Evolutionary conservation across 352 stramenopile species (phyloP).

Genomic region (Pseudoperonospora humuli): DNA sequence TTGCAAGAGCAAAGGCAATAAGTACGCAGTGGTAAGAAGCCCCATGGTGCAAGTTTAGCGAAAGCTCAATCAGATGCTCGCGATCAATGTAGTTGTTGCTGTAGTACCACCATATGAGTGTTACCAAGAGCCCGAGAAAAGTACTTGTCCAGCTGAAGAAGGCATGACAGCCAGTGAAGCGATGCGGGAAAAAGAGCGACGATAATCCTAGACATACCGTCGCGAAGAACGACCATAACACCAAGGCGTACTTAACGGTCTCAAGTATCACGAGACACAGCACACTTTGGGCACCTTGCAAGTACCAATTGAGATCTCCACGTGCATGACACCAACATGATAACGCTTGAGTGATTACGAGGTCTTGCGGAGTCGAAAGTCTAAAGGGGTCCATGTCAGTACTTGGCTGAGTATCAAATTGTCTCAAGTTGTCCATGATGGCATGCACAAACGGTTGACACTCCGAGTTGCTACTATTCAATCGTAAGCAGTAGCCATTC

Average conservation of each 20-base stretch:
- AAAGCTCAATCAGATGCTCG: conserved; percentile 25
- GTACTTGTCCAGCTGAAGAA: conserved; percentile 33
- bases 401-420: too few species aligned
- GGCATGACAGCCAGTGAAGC: conserved; percentile 8
- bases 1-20: conserved; percentile 20
- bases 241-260: too few species aligned
- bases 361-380: too few species aligned
- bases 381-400: too few species aligned
- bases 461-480: conserved; percentile 23
- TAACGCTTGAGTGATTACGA: too few species aligned
- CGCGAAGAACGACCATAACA: too few species aligned
- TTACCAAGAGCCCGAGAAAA: conserved; percentile 28
- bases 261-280: too few species aligned
- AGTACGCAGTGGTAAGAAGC: conserved; percentile 33
- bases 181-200: conserved; percentile 10
- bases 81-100: conserved; percentile 39
- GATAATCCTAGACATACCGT: conserved; percentile 16
- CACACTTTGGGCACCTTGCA: too few species aligned
- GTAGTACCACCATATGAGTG: conserved; percentile 51
- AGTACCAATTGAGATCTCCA: too few species aligned
- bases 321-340: too few species aligned
- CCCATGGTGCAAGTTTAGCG: conserved; percentile 33
- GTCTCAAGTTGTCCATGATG: too few species aligned
- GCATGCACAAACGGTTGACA: conserved; percentile 39
- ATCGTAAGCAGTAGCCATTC: conserved; percentile 34